Evolutionary conservation across 2,329 filamentous ascomycete genomes (phyloP), one percentile per base, ranked within the genome.

Genomic region (Xylaria sp.): DNA sequence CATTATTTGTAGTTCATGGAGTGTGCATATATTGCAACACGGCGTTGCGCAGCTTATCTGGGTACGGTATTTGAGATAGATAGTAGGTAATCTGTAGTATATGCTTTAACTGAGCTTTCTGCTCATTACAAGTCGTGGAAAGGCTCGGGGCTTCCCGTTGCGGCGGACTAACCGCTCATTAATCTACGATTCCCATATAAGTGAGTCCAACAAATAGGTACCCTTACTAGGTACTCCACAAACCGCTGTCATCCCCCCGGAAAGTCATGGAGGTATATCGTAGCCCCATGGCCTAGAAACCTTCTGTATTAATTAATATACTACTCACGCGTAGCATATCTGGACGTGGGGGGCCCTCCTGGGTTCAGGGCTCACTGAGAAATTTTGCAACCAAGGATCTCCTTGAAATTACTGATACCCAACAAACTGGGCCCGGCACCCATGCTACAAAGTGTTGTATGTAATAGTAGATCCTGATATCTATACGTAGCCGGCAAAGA

Each of bases 371-470:
- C 23, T 33, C 36, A 49, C 52, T 31, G 28, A 43, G 57, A 69
- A 69, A 59, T 56, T 68, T 63, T 62, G 67, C 58, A 18, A 46
- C 36, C 62, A 69, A 62, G 67, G 67, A 33, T 43, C 58, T 49
- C 49, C 48, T 58, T 59, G 60, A 70, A 70, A 67, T 67, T 67
- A 60, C 52, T 57, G 49, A 60, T 46, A 62, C 61, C 56, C 66
- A 54, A 59, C 57, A 18, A 65, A 28, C 62, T 59, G 62, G 62
- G 36, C 46, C 58, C 57, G 62, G 62, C 57, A 62, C 20, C 20
- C 48, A 43, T 49, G 33, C 39, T 23, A 41, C 54, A 33, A 28
- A 33, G 54, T 54, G 39, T 52, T 56, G 60, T 62, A 2, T 2
- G 28, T 59, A n/a, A n/a, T n/a, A n/a, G 66, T 62, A 58, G 62